Evolutionary conservation across 495 filamentous ascomycete species (phyloP), one percentile per base, ranked within the genome.

Genomic region (Aspergillus sclerotiicarbonarius): DNA sequence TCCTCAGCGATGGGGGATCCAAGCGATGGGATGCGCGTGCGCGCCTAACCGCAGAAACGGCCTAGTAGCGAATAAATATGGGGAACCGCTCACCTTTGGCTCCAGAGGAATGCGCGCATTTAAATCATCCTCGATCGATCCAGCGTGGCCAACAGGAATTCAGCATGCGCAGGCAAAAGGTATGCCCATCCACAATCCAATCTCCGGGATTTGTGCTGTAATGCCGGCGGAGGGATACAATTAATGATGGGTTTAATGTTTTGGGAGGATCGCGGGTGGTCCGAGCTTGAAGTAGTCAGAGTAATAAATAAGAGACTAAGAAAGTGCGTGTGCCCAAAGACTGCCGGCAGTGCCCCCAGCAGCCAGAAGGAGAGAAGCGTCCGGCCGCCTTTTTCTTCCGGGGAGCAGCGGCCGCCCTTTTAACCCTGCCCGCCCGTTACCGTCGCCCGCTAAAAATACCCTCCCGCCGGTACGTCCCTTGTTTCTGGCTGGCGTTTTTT

Each of bases 401-500:
- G 53, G 51, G 37, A 41, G 37, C 37, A 41, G 37, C 37, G 30
- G 44, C 25, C 47, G 60, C 45, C 62, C 63, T 67, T 68, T 69
- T 64, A 61, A 67, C 60, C 59, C 59, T 62, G 61, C 51, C 59
- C 62, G 25, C 43, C 53, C 51, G 45, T 56, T 61, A 37, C 44
- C 25, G 48, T 33, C 37, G 8, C 51, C 25, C 62, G 60, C 56
- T 60, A 64, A 59, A 61, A 63, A 63, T 62, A 37, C 47, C 13
- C 54, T 61, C 50, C 49, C n/a, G 33, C 43, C 9, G 35, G 8
- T 51, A 37, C 32, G n/a, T 41, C 32, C 64, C 62, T 63, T 66
- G 60, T 44, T 64, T 69, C 69, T 65, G 57, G 56, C 64, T 63
- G 47, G 51, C 53, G 46, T 62, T 65, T 66, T 61, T 65, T 63